phyloP scores from a whole-genome alignment of 176 grass and related monocot species.

The Ensete ventricosum region DNA sequence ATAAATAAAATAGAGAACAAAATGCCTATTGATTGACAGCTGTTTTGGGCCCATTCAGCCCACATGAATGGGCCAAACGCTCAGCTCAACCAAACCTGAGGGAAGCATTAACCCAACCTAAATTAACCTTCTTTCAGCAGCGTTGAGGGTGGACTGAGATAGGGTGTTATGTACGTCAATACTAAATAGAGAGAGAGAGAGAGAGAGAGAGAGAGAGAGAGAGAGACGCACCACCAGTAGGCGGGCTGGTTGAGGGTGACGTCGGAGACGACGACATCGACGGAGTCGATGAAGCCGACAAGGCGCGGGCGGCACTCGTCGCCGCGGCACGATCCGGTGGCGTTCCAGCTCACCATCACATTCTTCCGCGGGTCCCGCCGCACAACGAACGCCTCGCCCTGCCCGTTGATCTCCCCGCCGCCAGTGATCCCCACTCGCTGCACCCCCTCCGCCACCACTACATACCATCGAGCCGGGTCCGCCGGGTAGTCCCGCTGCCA shows the following conservation, averaged over 20 bases:
- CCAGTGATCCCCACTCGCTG: slow-evolving; percentile 60
- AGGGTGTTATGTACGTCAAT: too few relatives aligned
- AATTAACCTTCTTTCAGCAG: too few relatives aligned
- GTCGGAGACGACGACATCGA: slow-evolving; percentile 49
- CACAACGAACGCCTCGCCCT: slow-evolving; percentile 65
- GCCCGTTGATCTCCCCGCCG: slow-evolving; percentile 87
- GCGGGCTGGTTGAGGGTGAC: slow-evolving; percentile 74
- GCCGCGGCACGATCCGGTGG: slow-evolving; percentile 52
- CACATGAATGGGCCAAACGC: too few relatives aligned
- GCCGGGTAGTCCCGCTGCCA: slow-evolving; percentile 60
- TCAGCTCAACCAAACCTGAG: too few relatives aligned
- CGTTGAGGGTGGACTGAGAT: too few relatives aligned
- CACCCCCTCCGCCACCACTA: slow-evolving; percentile 78
- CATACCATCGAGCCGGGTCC: slow-evolving; percentile 60
- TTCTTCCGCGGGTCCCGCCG: slow-evolving; percentile 61
- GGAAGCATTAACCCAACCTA: too few relatives aligned
- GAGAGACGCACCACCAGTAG: slow-evolving; percentile 63
- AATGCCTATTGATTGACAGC: too few relatives aligned
- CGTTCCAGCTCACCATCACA: slow-evolving; percentile 97
- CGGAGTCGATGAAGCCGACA: slow-evolving; percentile 80
- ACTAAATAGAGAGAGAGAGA: neutral
- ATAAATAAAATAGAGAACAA: too few relatives aligned
- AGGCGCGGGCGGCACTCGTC: slow-evolving; percentile 83
- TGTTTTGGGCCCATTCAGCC: too few relatives aligned
- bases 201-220: neutral